phyloP scores from a whole-genome alignment of 1,284 basidiomycete genomes.

The Fereydounia khargensis region DNA sequence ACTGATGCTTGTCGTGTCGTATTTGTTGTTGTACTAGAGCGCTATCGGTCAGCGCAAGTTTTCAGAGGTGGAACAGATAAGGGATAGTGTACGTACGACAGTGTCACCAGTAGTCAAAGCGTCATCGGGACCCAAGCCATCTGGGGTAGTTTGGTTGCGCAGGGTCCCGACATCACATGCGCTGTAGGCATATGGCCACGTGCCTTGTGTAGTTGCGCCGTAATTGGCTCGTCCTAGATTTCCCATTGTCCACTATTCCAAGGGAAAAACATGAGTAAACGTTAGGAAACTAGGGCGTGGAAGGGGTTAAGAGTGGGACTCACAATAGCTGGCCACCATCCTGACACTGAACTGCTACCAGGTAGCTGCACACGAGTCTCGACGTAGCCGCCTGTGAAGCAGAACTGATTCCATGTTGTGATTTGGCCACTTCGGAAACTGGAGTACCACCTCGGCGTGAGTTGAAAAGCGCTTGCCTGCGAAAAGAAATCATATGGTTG shows the following conservation, averaged over 20 bases:
- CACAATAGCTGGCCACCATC: slow-evolving; percentile 58
- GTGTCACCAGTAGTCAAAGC: slow-evolving; percentile 75
- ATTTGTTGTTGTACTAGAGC: slow-evolving; percentile 40
- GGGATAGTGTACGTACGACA: slow-evolving; percentile 64
- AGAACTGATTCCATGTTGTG: slow-evolving; percentile 79
- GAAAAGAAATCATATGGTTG: too few species aligned
- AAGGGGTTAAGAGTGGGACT: too few species aligned
- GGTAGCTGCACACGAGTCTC: slow-evolving; percentile 76
- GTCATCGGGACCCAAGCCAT: slow-evolving; percentile 57
- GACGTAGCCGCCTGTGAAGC: slow-evolving; percentile 88
- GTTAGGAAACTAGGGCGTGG: slow-evolving; percentile 9
- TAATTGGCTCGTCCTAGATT: slow-evolving; percentile 62
- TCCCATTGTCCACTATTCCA: slow-evolving; percentile 76
- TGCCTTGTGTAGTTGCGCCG: slow-evolving; percentile 63
- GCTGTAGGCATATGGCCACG: slow-evolving; percentile 67
- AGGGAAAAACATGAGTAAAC: slow-evolving; percentile 59
- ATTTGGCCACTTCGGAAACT: slow-evolving; percentile 64
- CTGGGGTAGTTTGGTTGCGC: slow-evolving; percentile 40
- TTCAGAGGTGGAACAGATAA: background rate
- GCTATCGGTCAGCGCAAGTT: slow-evolving; percentile 5
- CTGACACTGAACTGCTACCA: slow-evolving; percentile 65
- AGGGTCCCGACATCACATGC: slow-evolving; percentile 48
- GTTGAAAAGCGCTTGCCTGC: too few species aligned
- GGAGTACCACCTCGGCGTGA: too few species aligned
- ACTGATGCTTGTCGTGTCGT: slow-evolving; percentile 34